Conservation (phyloP, 345 rosid species). For the Euphorbia pulcherrima region DNA sequence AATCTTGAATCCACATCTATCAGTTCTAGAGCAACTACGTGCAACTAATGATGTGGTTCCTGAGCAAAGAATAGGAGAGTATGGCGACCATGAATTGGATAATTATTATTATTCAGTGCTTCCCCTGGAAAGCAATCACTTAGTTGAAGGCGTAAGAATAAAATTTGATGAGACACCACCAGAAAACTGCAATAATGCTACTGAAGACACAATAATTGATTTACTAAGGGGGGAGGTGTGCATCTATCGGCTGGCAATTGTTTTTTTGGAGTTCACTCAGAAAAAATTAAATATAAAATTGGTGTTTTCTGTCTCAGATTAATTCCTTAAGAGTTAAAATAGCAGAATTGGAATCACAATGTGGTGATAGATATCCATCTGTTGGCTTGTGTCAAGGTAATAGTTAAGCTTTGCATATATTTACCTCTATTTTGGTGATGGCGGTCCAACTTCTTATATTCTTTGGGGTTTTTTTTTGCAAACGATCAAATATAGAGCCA, state of each 20-base stretch:
- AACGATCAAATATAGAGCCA: conserved; percentile 41
- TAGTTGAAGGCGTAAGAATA: conserved; percentile 28
- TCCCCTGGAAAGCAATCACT: conserved; percentile 25
- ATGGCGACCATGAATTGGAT: conserved; percentile 27
- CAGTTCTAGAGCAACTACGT: conserved; percentile 27
- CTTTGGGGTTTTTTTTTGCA: conserved; percentile 16
- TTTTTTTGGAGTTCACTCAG: neutral
- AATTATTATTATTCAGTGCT: conserved; percentile 21
- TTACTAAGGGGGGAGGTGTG: conserved; percentile 65
- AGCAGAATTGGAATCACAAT: conserved; percentile 51
- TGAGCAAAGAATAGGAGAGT: conserved; percentile 28
- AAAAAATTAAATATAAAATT: conserved; percentile 6
- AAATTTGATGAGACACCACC: conserved; percentile 23
- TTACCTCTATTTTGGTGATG: conserved; percentile 6
- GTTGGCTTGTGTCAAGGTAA: conserved; percentile 26
- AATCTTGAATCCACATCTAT: conserved; percentile 19
- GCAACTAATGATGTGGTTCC: conserved; percentile 11
- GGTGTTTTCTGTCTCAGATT: conserved; percentile 45
- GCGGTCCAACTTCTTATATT: conserved; percentile 1
- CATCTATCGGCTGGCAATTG: neutral
- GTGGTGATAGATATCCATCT: conserved; percentile 25
- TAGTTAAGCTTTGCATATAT: conserved; percentile 13
- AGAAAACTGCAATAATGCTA: conserved; percentile 25
- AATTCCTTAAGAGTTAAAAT: conserved; percentile 58
- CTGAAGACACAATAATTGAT: conserved; percentile 39